Base-by-base conservation (phyloP, 2,329 filamentous ascomycete genomes). In the Pezicula neosporulosa region DNA sequence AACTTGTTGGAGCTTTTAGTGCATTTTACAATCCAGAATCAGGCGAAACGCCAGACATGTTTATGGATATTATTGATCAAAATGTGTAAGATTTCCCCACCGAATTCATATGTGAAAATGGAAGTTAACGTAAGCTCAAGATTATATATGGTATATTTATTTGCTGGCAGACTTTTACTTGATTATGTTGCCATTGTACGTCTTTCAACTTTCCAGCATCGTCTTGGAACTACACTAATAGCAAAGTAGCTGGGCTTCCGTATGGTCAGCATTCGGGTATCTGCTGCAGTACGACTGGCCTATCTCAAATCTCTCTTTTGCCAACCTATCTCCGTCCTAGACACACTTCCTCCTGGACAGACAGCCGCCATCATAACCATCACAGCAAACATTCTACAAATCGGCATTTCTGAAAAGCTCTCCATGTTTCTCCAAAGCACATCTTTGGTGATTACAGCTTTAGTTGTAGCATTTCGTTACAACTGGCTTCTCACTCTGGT, bases 281-380 rank as follows among this genome's bases (percentile, higher is more conserved):
- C 81, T 3, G 77, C 81, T 2, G 77, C 75, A 8, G 76, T 85
- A 50, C 74, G 87, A 33, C 74, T 85, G 37, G 74, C 83, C 57
- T 90, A 87, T 57, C 72, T 90, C n/a, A 72, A 77, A 44, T 73
- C 75, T 35, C 76, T 88, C 5, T 81, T 90, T 44, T 70, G 72
- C 3, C 84, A 87, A 68, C 81, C 82, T 48, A 79, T 88, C 46
- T 81, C 85, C 53, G 82, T 86, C 38, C 80, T 88, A 46, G 85
- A 89, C 65, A 78, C 78, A n/a, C 80, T 83, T 74, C 75, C 79
- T 1, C 72, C 81, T 1, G 84, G 84, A 1, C 73, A 79, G n/a
- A 78, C 81, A 0, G 82, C 82, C 0, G 73, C 74, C 15, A 84
- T 82, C 37, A 85, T 87, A 15, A 85, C 82, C 28, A 84, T 86